These are phyloP conservation scores for Lachnellula hyalina DNA, from an alignment of 2,329 filamentous ascomycete genomes.

Conservation along the genomic window DNA sequence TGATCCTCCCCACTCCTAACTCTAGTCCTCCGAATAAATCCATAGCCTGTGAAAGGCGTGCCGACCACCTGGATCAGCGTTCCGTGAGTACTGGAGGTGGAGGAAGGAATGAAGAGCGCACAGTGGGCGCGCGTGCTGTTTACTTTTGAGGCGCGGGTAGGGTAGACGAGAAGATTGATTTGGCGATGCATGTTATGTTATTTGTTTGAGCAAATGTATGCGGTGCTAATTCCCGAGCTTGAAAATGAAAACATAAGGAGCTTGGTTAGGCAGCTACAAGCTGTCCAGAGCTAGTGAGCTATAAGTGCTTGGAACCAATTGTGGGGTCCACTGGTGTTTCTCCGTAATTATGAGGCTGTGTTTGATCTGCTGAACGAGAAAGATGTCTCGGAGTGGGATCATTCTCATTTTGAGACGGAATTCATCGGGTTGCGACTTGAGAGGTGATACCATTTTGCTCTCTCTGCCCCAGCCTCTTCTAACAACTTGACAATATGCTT, in stretches of 20 bases:
- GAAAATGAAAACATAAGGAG: background rate
- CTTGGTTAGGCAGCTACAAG: too few relatives aligned
- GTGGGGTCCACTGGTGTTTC: too few relatives aligned
- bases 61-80: background rate
- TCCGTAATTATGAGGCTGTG: too few relatives aligned
- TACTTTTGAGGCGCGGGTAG: background rate
- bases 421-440: too few relatives aligned
- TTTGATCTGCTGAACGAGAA: too few relatives aligned
- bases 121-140: slow-evolving; percentile 7
- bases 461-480: too few relatives aligned
- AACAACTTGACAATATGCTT: too few relatives aligned
- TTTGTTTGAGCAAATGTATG: background rate
- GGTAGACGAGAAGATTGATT: slow-evolving; percentile 3
- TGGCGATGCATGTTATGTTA: background rate
- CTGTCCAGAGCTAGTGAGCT: too few relatives aligned
- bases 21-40: background rate
- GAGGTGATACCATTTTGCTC: too few relatives aligned
- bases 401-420: too few relatives aligned
- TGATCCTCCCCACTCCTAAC: slow-evolving; percentile 8
- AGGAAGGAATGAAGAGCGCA: slow-evolving; percentile 2
- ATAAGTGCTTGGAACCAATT: too few relatives aligned
- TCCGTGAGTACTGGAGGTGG: background rate
- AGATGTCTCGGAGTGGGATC: too few relatives aligned
- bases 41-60: background rate
- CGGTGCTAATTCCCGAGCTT: background rate